Base-by-base conservation (phyloP, 163 green algal genomes). In the Smithsoniella earleae region DNA sequence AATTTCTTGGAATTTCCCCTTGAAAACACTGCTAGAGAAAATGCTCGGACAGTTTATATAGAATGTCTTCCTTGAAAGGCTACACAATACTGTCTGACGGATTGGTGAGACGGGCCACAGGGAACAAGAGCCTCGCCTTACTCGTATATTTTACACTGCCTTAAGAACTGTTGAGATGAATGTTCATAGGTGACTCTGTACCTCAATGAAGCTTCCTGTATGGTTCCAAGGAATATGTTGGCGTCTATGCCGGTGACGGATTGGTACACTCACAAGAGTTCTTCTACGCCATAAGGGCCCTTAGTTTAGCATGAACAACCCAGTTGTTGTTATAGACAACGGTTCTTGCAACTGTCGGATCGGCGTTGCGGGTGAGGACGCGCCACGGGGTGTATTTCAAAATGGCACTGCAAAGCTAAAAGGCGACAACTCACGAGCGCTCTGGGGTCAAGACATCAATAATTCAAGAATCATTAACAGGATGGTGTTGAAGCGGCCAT, bases 251-350 rank as follows among this genome's bases (percentile, higher is more conserved):
- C 40, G 10, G 40, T 10, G 13, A 49, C 40, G 10, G 13, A 49
- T 13, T 49, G 40, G 40, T 49, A 22, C 40, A 22, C 40, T 13
- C 13, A 13, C 40, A 49, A 22, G 10, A 13, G 40, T 49, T 49
- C 40, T 49, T 49, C 13, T 13, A 13, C 13, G 10, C 10, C 40
- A 10, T 49, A 49, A 13, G 10, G 10, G 13, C 13, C 10, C 13
- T 22, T 22, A 10, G 13, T 13, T 13, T 49, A 10, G 13, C 10
- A 13, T 49, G 10, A 49, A 22, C 10, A 49, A 78, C 25, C 76
- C 55, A 2, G 73, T 87, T 2, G 62, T 95, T 0, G 88, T 91
- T 28, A 58, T 96, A 2, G 90, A 96, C 79, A 92, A 88, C 76
- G 90, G 90, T 2, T 89, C 81, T 0, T 86, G 82, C 37, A 88